Evolutionary conservation across 139 green algal genomes (phyloP).

Genomic region (Monoraphidium neglectum): DNA sequence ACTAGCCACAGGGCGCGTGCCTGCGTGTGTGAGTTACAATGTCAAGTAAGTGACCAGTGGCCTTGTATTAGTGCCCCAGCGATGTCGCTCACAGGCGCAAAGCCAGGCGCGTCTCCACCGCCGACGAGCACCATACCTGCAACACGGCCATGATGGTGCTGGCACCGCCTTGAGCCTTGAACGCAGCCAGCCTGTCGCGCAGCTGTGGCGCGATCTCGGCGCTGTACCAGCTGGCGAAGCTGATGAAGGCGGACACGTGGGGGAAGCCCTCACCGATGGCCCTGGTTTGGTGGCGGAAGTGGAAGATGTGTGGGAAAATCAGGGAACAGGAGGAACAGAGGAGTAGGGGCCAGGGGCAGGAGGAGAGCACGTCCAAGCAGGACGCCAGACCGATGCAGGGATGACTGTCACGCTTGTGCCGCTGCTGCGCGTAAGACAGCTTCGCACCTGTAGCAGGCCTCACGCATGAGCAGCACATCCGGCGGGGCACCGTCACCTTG

Average conservation of each 20-base stretch:
- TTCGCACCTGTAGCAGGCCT: conserved; percentile 67
- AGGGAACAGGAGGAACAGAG: background rate
- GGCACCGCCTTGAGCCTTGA: conserved; percentile 10
- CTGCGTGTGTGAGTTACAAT: too few species aligned
- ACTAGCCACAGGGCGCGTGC: conserved; percentile 79
- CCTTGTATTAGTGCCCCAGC: too few species aligned
- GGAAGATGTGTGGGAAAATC: background rate
- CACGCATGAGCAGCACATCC: conserved; percentile 56
- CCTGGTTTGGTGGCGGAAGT: background rate
- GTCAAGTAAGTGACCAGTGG: too few species aligned
- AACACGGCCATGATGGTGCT: conserved; percentile 34
- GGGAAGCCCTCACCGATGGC: conserved; percentile 77
- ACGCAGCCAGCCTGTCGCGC: conserved; percentile 24
- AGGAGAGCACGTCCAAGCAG: too few species aligned
- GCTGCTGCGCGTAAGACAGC: too few species aligned
- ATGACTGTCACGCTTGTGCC: too few species aligned
- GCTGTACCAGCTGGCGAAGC: conserved; percentile 70
- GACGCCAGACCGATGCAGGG: too few species aligned
- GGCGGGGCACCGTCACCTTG: conserved; percentile 1
- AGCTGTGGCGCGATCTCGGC: conserved; percentile 63
- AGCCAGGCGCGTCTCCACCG: too few species aligned
- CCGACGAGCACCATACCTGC: conserved; percentile 27
- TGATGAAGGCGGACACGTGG: conserved; percentile 61
- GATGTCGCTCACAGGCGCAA: too few species aligned
- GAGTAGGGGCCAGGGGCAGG: background rate